Base-by-base conservation (phyloP, 352 stramenopile species). In the Phytophthora lateralis region DNA sequence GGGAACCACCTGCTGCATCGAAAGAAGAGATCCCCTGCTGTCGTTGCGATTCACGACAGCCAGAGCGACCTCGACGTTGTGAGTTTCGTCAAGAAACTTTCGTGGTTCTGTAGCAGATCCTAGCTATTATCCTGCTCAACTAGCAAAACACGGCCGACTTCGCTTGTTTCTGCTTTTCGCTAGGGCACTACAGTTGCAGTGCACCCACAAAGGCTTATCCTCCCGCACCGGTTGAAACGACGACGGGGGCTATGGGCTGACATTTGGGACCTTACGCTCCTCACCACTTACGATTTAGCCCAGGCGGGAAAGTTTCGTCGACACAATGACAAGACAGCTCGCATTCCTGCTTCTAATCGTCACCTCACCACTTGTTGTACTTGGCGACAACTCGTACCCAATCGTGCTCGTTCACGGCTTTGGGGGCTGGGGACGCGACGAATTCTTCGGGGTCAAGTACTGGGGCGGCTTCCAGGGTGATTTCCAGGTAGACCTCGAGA, bases 381-480 rank as follows among this genome's bases (percentile, higher is more conserved):
- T 42, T 7, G 67, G 57, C 18, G 20, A 35, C 6, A 76, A 80
- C 55, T 55, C 66, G 50, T 70, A 74, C 45, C 72, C 72, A 20
- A 71, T 78, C 49, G 68, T 85, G 24, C 54, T 85, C 6, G 69
- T 85, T 1, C 74, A 82, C 30, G 76, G 76, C 0, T 66, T 85
- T 18, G 51, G 29, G 4, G 76, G 76, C 41, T 82, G 66, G 61
- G 70, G 57, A 1, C 58, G 38, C 10, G 60, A 66, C 20, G 69
- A 80, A 29, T 50, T 80, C 5, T 47, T 63, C 17, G 69, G 55
- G 14, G 53, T 75, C 49, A 63, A 63, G 48, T 82, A 82, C 59
- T 85, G 73, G 73, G 76, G 70, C 18, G 55, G 56, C 1, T 38
- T 73, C 5, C 69, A 81, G 26, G 63, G 68, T 27, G 69, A 81